phyloP scores from a whole-genome alignment of 257 asterid genomes.

The Solanum tacnaense region DNA sequence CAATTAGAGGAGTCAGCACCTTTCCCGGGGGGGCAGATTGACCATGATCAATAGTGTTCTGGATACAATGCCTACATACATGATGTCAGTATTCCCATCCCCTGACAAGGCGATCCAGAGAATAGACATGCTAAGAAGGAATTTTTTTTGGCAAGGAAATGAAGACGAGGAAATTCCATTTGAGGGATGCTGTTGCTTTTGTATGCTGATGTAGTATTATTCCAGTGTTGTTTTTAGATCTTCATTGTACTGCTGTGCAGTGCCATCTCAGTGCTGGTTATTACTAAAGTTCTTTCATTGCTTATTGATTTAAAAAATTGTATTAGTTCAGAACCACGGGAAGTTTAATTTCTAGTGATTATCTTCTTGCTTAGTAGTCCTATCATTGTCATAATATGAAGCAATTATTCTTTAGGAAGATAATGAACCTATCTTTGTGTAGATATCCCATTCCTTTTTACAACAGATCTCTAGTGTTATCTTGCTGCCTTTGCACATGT shows the following conservation, averaged over 20 bases:
- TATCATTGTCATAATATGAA: background rate
- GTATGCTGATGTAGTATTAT: background rate
- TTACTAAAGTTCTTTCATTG: background rate
- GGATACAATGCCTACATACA: too few species aligned
- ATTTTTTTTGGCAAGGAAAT: too few species aligned
- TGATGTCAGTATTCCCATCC: too few species aligned
- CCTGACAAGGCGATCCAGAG: too few species aligned
- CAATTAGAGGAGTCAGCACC: too few species aligned
- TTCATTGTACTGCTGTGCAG: background rate
- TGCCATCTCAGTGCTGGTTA: background rate
- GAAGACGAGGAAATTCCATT: too few species aligned
- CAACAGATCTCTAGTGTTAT: background rate
- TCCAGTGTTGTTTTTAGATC: background rate
- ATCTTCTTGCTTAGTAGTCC: background rate
- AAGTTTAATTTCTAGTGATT: background rate
- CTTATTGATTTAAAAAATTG: background rate
- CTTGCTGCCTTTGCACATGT: background rate
- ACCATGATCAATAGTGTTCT: too few species aligned
- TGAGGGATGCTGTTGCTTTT: background rate
- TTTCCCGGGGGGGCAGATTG: too few species aligned
- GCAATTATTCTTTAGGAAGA: background rate
- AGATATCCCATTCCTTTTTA: background rate
- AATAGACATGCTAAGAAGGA: too few species aligned
- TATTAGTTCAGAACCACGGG: background rate
- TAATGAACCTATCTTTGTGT: background rate